Evolutionary conservation across 2,329 filamentous ascomycete species (phyloP).

Genomic region (Whalleya microplaca): DNA sequence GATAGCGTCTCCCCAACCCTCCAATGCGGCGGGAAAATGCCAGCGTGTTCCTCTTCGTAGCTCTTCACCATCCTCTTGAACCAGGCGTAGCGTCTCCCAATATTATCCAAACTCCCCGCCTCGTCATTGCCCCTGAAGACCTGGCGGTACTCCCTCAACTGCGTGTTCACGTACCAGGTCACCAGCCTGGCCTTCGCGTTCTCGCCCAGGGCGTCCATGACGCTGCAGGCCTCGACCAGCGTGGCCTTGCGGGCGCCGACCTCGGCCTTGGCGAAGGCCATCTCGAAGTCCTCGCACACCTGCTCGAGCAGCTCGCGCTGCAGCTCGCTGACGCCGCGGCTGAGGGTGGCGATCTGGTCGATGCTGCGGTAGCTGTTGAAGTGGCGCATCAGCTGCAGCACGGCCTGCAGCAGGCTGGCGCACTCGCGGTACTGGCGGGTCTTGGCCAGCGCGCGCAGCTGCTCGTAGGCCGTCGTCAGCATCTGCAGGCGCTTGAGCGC

Average conservation of each 20-base stretch:
- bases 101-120: conserved; percentile 94
- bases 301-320: conserved; percentile 93
- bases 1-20: conserved; percentile 87
- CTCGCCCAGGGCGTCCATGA: conserved; percentile 94
- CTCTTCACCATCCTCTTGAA: conserved; percentile 94
- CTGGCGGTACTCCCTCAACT: conserved; percentile 91
- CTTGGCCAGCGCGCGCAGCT: conserved; percentile 80
- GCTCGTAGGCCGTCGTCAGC: conserved; percentile 98
- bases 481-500: conserved; percentile 96
- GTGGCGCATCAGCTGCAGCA: conserved; percentile 96
- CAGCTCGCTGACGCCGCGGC: conserved; percentile 88
- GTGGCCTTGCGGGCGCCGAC: conserved; percentile 69
- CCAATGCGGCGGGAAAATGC: conserved; percentile 87
- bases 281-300: conserved; percentile 98
- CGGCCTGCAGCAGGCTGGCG: conserved; percentile 88
- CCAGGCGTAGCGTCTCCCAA: conserved; percentile 92
- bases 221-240: conserved; percentile 84
- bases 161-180: conserved; percentile 98
- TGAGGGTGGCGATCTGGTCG: conserved; percentile 93
- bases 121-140: conserved; percentile 97
- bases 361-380: conserved; percentile 98
- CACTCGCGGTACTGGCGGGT: conserved; percentile 93
- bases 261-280: conserved; percentile 89
- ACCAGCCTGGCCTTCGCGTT: conserved; percentile 79
- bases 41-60: conserved; percentile 90